A percentile compares a stretch with the other conserved stretches of the same genome.
These are phyloP conservation scores for Candida tetrigidarum DNA, from an alignment of 1,139 yeast species.

Conservation along the genomic window DNA sequence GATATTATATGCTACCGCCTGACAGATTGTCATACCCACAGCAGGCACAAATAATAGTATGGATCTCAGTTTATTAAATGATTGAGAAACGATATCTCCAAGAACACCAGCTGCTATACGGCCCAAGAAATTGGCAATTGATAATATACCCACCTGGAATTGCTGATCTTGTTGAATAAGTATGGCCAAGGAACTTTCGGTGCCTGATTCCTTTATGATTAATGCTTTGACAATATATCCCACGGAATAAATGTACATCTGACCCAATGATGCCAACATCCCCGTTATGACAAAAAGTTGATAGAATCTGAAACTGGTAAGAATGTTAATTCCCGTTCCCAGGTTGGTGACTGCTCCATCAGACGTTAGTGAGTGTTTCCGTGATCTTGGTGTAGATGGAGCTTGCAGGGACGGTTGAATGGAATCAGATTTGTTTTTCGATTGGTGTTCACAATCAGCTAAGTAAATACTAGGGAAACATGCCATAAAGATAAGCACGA, in stretches of 20 bases:
- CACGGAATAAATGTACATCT: constrained; percentile 64
- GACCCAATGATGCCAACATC: constrained; percentile 58
- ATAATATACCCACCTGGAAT: constrained; percentile 57
- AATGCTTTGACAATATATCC: constrained; percentile 64
- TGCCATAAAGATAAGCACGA: constrained; percentile 38
- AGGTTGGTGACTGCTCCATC: not conserved
- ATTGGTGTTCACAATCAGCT: constrained; percentile 44
- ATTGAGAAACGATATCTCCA: constrained; percentile 54
- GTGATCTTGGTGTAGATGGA: not conserved
- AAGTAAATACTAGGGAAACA: constrained; percentile 53
- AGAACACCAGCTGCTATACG: constrained; percentile 54
- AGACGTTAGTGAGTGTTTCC: not conserved
- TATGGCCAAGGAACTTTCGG: constrained; percentile 22
- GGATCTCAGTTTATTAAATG: constrained; percentile 45
- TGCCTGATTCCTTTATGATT: constrained; percentile 24
- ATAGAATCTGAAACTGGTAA: constrained; percentile 51
- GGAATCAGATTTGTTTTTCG: constrained; percentile 14
- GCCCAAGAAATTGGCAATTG: constrained; percentile 58
- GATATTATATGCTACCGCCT: constrained; percentile 40
- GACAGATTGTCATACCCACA: constrained; percentile 43
- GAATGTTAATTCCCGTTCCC: constrained; percentile 21
- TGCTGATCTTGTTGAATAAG: constrained; percentile 55
- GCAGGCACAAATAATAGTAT: constrained; percentile 53
- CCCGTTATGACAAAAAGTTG: constrained; percentile 50
- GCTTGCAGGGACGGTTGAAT: not conserved